Base-by-base conservation (phyloP, 2,329 filamentous ascomycete genomes). In the Xylariaceae sp. region DNA sequence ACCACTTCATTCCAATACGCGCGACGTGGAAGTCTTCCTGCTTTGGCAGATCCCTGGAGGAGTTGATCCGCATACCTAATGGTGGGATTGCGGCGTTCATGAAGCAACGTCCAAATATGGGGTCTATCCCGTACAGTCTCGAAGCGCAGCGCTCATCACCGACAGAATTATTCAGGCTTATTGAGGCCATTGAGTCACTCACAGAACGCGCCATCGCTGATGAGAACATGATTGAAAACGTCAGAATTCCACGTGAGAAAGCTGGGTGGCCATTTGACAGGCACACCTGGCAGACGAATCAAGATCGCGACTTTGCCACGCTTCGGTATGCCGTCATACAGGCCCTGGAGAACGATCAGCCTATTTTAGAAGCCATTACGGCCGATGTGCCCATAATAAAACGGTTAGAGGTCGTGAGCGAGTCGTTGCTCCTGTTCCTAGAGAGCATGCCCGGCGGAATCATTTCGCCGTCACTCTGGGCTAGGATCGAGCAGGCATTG, bases 1-100 rank as follows among this genome's bases (percentile, higher is more conserved):
- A 99, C 68, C 89, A 97, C 70, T 99, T 99, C 71, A 84, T 99
- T 45, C 88, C 92, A 0, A 79, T 96, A 0, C 86, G 83, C 23
- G 94, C 84, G 0, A 78, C 76, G 1, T 99, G 94, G 93, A 77
- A 88, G 2, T 88, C 89, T 7, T 91, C 90, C 0, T 89, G 87
- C 67, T 89, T 97, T 53, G 90, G 90, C 0, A 86, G 90, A 44
- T 92, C 89, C 0, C 82, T 99, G n/a, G 88, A 92, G 61, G 92
- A 96, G 68, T 81, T 99, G 7, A 90, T 95, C 53, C 85, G 88
- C 15, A 85, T 97, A 3, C 92, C 94, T 0, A 86, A 82, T 9
- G 91, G 92, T 3, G 88, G 94, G 4, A 89, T 89, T 59, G 78
- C 91, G 17, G 76, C 72, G 6, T 80, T 86, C 45, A 64, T 77